Evolutionary conservation across 768 basidiomycete species (phyloP).

Genomic region (Mycena amicta): DNA sequence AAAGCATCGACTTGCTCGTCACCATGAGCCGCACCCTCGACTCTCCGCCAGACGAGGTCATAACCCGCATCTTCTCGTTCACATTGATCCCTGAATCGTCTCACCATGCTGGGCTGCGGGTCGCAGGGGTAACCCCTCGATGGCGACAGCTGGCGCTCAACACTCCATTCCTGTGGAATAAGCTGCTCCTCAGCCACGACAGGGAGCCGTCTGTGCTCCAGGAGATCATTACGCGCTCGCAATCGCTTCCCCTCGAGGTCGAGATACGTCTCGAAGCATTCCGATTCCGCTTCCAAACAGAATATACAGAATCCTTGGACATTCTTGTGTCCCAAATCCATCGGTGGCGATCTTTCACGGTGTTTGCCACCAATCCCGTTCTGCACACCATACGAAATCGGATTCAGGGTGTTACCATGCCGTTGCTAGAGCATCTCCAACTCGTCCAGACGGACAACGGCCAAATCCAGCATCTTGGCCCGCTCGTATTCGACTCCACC

Average conservation of each 20-base stretch:
- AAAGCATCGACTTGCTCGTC: too few species aligned
- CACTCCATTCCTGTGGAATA: slow-evolving; percentile 16
- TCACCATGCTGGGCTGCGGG: neutral
- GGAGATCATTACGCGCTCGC: slow-evolving; percentile 4
- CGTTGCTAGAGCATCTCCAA: slow-evolving; percentile 8
- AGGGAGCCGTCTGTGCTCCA: slow-evolving; percentile 12
- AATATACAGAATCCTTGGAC: slow-evolving; percentile 9
- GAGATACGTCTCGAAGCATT: slow-evolving; percentile 14
- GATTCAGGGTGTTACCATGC: neutral
- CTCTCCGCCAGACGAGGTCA: slow-evolving; percentile 10
- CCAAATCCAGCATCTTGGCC: slow-evolving; percentile 15
- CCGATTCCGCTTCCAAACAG: slow-evolving; percentile 9
- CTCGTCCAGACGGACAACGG: slow-evolving; percentile 15
- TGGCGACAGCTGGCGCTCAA: slow-evolving; percentile 13
- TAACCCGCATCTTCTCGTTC: slow-evolving; percentile 6
- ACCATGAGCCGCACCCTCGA: slow-evolving; percentile 5
- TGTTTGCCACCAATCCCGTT: slow-evolving; percentile 16
- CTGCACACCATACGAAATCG: slow-evolving; percentile 7
- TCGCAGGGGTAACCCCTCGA: slow-evolving; percentile 5
- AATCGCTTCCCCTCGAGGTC: slow-evolving; percentile 4
- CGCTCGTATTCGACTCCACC: slow-evolving; percentile 8
- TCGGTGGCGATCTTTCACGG: slow-evolving; percentile 8
- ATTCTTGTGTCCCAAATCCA: neutral
- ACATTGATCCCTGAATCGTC: neutral
- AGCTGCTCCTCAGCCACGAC: slow-evolving; percentile 9